Evolutionary conservation across 257 asterid species (phyloP).

Genomic region (Craterostigma plantagineum): DNA sequence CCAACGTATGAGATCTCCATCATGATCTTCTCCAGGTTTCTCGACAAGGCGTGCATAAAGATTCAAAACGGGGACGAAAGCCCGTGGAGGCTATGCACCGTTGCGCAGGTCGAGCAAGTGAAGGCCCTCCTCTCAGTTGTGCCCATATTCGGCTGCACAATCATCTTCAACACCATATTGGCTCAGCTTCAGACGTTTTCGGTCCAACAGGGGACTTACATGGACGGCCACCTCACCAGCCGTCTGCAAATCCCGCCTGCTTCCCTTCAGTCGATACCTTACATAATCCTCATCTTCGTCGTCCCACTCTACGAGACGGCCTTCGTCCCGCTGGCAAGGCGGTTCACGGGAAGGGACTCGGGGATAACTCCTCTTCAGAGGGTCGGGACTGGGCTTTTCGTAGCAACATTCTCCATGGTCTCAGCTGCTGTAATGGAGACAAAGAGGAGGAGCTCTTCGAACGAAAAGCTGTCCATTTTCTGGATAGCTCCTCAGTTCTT

Average conservation of each 20-base stretch:
- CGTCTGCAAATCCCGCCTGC: conserved; percentile 82
- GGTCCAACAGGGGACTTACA: conserved; percentile 77
- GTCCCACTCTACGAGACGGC: conserved; percentile 70
- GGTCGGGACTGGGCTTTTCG: conserved; percentile 59
- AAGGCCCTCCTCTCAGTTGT: conserved; percentile 42
- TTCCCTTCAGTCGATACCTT: conserved; percentile 90
- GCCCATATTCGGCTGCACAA: conserved; percentile 87
- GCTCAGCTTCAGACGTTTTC: conserved; percentile 95
- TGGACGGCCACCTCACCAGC: conserved; percentile 51
- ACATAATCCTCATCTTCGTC: conserved; percentile 50
- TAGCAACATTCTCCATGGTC: conserved; percentile 72
- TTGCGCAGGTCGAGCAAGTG: conserved; percentile 64
- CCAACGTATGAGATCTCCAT: no score
- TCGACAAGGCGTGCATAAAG: conserved; percentile 86
- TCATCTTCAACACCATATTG: conserved; percentile 75
- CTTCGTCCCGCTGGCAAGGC: conserved; percentile 66
- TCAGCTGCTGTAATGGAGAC: conserved; percentile 63
- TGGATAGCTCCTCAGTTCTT: conserved; percentile 86
- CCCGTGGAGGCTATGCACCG: conserved; percentile 42
- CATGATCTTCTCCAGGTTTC: conserved; percentile 29
- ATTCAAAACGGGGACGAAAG: conserved; percentile 22
- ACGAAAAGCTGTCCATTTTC: conserved; percentile 24
- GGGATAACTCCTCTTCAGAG: conserved; percentile 60
- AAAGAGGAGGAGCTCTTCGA: conserved; percentile 23
- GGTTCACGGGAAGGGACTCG: conserved; percentile 41